phyloP scores from a whole-genome alignment of 75 land plant species.

The Selaginella moellendorffii region DNA sequence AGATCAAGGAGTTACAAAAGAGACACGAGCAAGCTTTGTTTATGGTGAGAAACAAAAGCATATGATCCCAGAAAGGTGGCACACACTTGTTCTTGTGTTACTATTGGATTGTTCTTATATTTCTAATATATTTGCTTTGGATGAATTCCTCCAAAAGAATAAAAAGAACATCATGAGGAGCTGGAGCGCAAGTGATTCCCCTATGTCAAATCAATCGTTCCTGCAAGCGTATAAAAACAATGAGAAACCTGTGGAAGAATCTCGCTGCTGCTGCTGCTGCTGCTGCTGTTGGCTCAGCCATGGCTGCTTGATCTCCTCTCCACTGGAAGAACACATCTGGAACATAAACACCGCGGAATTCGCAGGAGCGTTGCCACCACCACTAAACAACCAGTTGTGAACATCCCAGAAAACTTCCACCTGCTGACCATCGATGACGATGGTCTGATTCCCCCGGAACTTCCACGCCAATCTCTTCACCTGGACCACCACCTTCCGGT shows the following conservation, averaged over 20 bases:
- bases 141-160: too few relatives aligned
- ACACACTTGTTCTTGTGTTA: too few relatives aligned
- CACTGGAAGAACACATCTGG: not conserved
- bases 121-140: too few relatives aligned
- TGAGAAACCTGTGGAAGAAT: not conserved
- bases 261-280: too few relatives aligned
- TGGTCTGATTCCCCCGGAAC: slow-evolving; percentile 29
- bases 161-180: too few relatives aligned
- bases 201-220: too few relatives aligned
- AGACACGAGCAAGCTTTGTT: slow-evolving; percentile 9
- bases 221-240: not conserved
- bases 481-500: slow-evolving; percentile 26
- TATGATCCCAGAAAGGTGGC: too few relatives aligned
- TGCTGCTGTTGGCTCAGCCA: not conserved
- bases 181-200: too few relatives aligned
- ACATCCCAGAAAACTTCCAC: slow-evolving; percentile 36
- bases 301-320: not conserved
- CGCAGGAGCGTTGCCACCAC: not conserved
- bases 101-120: too few relatives aligned
- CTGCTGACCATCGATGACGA: slow-evolving; percentile 12
- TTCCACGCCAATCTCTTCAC: slow-evolving; percentile 31
- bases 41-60: not conserved
- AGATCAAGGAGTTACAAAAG: not conserved
- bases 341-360: not conserved
- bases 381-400: slow-evolving; percentile 31